Evolutionary conservation across 2,329 filamentous ascomycete genomes (phyloP).

Genomic region (Penicillium digitatum): DNA sequence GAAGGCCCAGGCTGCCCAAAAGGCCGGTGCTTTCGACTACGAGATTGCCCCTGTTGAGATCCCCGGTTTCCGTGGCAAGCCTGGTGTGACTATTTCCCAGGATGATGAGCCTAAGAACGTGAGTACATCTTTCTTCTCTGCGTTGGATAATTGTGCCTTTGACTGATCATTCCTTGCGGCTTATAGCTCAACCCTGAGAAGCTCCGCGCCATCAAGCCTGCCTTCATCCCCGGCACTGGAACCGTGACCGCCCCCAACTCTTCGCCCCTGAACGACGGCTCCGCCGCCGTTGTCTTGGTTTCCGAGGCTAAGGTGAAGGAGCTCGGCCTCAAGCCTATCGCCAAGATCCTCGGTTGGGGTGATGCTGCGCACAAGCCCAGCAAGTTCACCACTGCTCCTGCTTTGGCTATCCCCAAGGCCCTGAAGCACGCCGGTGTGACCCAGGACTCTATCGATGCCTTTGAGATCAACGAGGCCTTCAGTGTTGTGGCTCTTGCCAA

Average conservation of each 20-base stretch:
- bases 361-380: conserved; percentile 87
- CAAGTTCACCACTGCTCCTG: conserved; percentile 92
- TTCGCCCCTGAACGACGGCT: conserved; percentile 92
- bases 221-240: conserved; percentile 69
- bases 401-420: conserved; percentile 94
- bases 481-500: conserved; percentile 94
- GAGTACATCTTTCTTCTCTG: conserved; percentile 23
- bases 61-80: conserved; percentile 84
- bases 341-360: conserved; percentile 96
- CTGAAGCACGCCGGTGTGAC: conserved; percentile 87
- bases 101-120: conserved; percentile 96
- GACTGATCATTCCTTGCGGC: conserved; percentile 1
- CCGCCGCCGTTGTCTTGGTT: conserved; percentile 84
- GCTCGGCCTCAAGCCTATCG: conserved; percentile 83
- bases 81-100: conserved; percentile 69
- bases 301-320: conserved; percentile 93
- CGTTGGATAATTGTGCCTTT: background rate
- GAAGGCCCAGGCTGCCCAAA: conserved; percentile 82
- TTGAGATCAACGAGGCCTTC: conserved; percentile 99
- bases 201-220: conserved; percentile 78
- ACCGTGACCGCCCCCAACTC: conserved; percentile 96
- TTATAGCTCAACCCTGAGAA: conserved; percentile 68
- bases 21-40: conserved; percentile 71
- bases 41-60: conserved; percentile 92
- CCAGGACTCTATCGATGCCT: conserved; percentile 76